These are phyloP conservation scores for Trichoderma erinaceum DNA, from an alignment of 495 filamentous ascomycete species.

Conservation along the genomic window DNA sequence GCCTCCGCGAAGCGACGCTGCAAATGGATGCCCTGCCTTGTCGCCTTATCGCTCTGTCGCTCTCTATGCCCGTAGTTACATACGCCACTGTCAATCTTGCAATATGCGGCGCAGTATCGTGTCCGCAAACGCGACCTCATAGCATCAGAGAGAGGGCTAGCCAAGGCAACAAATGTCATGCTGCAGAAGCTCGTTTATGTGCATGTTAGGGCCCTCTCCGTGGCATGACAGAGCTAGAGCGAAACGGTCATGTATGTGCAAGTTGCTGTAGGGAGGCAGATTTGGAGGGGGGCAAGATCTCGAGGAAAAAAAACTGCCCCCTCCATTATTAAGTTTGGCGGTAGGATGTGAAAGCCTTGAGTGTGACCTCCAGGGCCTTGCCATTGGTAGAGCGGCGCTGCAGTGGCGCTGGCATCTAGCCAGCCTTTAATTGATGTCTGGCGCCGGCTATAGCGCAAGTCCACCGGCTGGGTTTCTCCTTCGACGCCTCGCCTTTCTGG, in stretches of 20 bases:
- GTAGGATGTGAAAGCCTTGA: neutral
- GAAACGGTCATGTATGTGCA: neutral
- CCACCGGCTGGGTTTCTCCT: slow-evolving; percentile 12
- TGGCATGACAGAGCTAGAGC: neutral
- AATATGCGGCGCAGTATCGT: no score
- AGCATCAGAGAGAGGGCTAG: neutral
- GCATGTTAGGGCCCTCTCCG: neutral
- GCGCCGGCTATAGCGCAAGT: slow-evolving; percentile 5
- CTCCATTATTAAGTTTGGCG: neutral
- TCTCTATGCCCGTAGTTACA: no score
- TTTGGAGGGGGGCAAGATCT: slow-evolving; percentile 5
- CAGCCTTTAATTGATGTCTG: slow-evolving; percentile 10
- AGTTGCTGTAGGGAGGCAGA: slow-evolving; percentile 5
- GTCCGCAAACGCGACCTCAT: neutral
- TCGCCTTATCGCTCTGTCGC: no score
- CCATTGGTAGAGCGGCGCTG: neutral
- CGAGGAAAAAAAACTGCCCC: neutral
- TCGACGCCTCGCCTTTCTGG: slow-evolving; percentile 10
- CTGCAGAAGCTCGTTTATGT: slow-evolving; percentile 9
- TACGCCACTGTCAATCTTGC: no score
- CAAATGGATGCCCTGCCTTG: neutral
- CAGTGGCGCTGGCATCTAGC: neutral
- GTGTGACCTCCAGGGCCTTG: neutral
- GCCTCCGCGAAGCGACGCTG: neutral
- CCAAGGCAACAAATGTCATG: neutral